Evolutionary conservation across 345 rosid species (phyloP), one percentile per base, ranked within the genome.

Genomic region (Brassica cretica): DNA sequence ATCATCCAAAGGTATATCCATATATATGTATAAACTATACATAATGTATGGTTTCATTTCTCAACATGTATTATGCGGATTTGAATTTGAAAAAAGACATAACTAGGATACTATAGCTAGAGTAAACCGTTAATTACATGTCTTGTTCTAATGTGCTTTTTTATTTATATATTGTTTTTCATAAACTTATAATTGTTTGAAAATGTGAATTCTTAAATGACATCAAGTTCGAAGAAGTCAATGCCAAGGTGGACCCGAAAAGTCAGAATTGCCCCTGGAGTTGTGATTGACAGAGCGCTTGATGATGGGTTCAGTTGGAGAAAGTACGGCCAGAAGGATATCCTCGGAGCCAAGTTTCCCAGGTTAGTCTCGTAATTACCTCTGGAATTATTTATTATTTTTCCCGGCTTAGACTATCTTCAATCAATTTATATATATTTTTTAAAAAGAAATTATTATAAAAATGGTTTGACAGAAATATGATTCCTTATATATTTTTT

Each of bases 281-380:
- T 76, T 69, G 88, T 84, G 46, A 65, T 85, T 60, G 93, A 89
- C 60, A 88, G 84, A 68, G 74, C 88, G 4, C 95, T 92, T 35
- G 95, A 88, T 35, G 97, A 94, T 81, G 98, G 98, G 11, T 89
- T 86, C 44, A 84, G 87, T 44, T 92, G 98, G 98, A 92, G 97
- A 83, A 94, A 94, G 79, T 92, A 94, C 70, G 98, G 95, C 5
- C 98, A 94, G 74, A 94, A 94, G 74, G 89, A 87, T 64, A 94
- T 92, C 56, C 93, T 87, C 16, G 93, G 97, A 63, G 90, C 97
- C 70, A 89, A 71, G 76, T 77, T 86, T 63, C 98, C 97, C 24
- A 87, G 98, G 98, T 88, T 65, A 59, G 63, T 66, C 62, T 76
- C 63, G 64, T 80, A 12, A 21, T 58, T 24, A 4, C 60, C n/a